Percentiles rank a stretch among this genome's conserved stretches.
These are phyloP conservation scores for Xanthoconium purpureum DNA, from an alignment of 768 basidiomycete species.

Conservation along the genomic window DNA sequence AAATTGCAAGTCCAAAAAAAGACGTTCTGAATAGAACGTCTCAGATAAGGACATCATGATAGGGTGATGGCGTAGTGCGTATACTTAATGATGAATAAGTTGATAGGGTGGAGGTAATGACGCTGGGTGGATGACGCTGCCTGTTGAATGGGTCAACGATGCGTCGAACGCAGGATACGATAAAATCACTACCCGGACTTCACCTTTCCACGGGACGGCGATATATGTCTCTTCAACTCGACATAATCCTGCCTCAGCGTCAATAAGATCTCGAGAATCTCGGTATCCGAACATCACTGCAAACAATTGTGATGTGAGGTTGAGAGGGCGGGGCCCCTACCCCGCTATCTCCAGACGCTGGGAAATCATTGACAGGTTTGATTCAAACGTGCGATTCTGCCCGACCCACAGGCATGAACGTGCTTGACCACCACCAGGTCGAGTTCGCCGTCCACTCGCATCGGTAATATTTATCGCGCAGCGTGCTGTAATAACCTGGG, in stretches of 20 bases:
- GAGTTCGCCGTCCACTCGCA: background rate
- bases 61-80: background rate
- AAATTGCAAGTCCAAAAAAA: conserved; percentile 3
- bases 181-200: no score
- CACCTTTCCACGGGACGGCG: background rate
- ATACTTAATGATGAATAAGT: background rate
- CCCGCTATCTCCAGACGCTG: background rate
- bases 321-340: background rate
- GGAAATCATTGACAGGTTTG: background rate
- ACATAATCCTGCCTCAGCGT: background rate
- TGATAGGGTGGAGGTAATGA: background rate
- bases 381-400: background rate
- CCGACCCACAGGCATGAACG: background rate
- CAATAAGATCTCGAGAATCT: background rate
- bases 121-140: background rate
- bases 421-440: background rate
- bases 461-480: background rate
- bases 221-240: conserved; percentile 4
- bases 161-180: background rate
- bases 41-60: conserved; percentile 14
- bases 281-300: background rate
- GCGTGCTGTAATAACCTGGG: background rate
- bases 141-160: background rate
- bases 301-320: background rate
- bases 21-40: background rate